phyloP scores from a whole-genome alignment of 2,329 filamentous ascomycete genomes.

The Dactylellina parvicollis region DNA sequence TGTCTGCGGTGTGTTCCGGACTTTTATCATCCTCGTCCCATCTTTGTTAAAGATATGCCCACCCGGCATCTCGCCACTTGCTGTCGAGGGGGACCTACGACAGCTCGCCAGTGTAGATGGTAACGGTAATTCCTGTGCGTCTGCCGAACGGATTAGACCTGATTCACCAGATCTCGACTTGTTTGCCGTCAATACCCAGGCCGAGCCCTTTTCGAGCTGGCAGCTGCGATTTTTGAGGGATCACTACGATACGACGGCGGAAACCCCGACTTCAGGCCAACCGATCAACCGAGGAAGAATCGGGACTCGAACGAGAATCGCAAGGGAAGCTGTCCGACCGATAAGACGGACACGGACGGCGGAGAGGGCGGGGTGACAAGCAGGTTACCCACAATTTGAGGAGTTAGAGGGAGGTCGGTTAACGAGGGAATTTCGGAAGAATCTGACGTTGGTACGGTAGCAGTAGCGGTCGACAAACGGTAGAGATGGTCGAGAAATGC shows the following conservation, averaged over 20 bases:
- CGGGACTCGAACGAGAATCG: conserved; percentile 28
- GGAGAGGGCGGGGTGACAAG: conserved; percentile 34
- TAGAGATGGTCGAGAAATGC: conserved; percentile 8
- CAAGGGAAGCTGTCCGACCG: conserved; percentile 15
- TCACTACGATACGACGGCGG: conserved; percentile 14
- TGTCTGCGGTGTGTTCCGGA: conserved; percentile 54
- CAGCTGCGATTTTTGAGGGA: conserved; percentile 29
- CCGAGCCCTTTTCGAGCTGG: conserved; percentile 14
- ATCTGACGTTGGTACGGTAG: conserved; percentile 29
- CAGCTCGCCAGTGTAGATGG: conserved; percentile 27
- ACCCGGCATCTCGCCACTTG: conserved; percentile 54
- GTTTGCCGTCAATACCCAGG: conserved; percentile 33
- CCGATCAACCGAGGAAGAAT: conserved; percentile 21
- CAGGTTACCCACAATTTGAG: conserved; percentile 21
- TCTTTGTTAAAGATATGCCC: conserved; percentile 58
- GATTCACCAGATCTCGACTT: background rate
- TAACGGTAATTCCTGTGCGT: conserved; percentile 29
- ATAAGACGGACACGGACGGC: conserved; percentile 20
- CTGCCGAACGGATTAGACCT: conserved; percentile 28
- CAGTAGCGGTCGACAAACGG: conserved; percentile 16
- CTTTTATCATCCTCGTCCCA: conserved; percentile 59
- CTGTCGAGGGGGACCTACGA: conserved; percentile 33
- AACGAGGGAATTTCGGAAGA: conserved; percentile 55
- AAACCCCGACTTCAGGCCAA: conserved; percentile 17
- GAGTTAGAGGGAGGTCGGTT: conserved; percentile 34